These are phyloP conservation scores for Chenopodium formosanum DNA, from an alignment of 148 eudicot genomes.

Conservation along the genomic window DNA sequence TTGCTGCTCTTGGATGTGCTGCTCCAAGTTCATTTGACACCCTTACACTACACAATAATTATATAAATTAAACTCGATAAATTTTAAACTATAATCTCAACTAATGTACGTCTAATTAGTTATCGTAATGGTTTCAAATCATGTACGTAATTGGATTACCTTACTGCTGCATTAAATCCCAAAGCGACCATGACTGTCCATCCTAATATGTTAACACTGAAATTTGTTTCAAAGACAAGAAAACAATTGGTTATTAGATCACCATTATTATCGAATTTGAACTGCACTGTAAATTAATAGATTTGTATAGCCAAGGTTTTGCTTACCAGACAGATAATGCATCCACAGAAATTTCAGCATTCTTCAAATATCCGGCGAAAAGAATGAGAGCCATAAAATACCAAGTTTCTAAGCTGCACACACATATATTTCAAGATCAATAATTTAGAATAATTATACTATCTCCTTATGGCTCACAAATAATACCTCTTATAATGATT, in stretches of 20 bases:
- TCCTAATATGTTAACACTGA: constrained; percentile 56
- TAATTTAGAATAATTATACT: no score
- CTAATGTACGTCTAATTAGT: no score
- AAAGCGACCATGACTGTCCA: constrained; percentile 41
- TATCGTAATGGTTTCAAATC: no score
- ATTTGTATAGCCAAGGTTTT: no score
- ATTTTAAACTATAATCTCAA: no score
- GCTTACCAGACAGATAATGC: constrained; percentile 58
- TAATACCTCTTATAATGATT: no score
- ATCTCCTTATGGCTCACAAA: no score
- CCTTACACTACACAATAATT: constrained; percentile 40
- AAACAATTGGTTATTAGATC: no score
- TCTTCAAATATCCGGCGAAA: constrained; percentile 57
- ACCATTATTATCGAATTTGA: no score
- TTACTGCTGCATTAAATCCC: constrained; percentile 56
- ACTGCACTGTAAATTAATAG: no score
- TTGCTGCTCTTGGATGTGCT: constrained; percentile 41
- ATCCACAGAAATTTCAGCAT: constrained; percentile 57
- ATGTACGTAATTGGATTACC: constrained; percentile 28
- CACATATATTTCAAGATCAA: no score
- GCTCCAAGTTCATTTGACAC: constrained; percentile 62
- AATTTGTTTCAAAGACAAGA: not conserved
- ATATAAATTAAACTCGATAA: not conserved
- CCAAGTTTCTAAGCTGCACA: constrained; percentile 60
- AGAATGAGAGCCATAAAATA: constrained; percentile 51